Evolutionary conservation across 306 rosid species (phyloP).

Genomic region (Cucurbita ficifolia): DNA sequence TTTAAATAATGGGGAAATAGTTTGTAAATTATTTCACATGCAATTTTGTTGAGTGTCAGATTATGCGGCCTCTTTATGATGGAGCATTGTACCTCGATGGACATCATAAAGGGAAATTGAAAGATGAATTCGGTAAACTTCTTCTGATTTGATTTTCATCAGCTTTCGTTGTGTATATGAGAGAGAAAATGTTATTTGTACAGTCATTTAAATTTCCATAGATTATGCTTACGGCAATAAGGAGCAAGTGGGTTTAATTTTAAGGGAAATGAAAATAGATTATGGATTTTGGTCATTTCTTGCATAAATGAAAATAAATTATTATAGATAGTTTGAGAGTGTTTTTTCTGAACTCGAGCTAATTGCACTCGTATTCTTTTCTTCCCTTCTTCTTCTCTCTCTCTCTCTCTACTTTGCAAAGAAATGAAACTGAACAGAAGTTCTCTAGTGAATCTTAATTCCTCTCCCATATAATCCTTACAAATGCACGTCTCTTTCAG

Average conservation of each 20-base stretch:
- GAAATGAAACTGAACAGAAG: not conserved
- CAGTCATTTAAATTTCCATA: not conserved
- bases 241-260: not conserved
- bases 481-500: constrained; percentile 28
- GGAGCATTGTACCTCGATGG: constrained; percentile 51
- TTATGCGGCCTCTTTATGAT: constrained; percentile 52
- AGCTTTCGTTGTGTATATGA: not conserved
- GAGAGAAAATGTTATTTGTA: not conserved
- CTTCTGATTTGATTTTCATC: not conserved
- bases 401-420: not conserved
- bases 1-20: not conserved
- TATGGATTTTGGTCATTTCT: not conserved
- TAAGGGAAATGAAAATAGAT: not conserved
- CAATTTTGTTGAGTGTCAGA: constrained; percentile 31
- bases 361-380: not conserved
- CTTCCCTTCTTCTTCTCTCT: not conserved
- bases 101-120: constrained; percentile 62
- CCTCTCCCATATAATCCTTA: not conserved
- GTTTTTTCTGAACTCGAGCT: not conserved
- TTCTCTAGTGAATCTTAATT: not conserved
- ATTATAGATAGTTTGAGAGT: not conserved
- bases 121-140: constrained; percentile 75
- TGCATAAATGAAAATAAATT: not conserved
- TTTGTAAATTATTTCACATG: constrained; percentile 9
- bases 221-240: not conserved